phyloP scores from a whole-genome alignment of 495 filamentous ascomycete genomes.

The Trichoderma asperelloides region DNA sequence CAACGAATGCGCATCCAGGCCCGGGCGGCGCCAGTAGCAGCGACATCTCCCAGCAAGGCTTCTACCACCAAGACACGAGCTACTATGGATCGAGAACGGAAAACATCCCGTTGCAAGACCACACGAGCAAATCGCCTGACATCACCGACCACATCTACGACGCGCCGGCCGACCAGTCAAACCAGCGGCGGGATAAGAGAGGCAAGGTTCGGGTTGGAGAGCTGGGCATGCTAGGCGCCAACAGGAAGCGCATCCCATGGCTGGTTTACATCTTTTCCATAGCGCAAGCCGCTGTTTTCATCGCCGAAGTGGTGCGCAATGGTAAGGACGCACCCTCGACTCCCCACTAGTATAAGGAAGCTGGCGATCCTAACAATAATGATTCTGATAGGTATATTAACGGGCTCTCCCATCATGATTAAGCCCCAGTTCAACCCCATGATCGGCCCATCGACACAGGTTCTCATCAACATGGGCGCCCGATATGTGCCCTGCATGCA shows the following conservation, averaged over 20 bases:
- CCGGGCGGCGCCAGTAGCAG: conserved; percentile 28
- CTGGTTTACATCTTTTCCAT: conserved; percentile 73
- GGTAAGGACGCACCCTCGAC: conserved; percentile 38
- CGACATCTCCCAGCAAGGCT: conserved; percentile 13
- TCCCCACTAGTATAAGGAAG: neutral
- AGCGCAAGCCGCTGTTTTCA: conserved; percentile 79
- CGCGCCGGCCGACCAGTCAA: conserved; percentile 19
- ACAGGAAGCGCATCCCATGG: conserved; percentile 59
- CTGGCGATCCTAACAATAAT: conserved; percentile 22
- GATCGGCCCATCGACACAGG: conserved; percentile 84
- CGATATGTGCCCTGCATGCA: conserved; percentile 94
- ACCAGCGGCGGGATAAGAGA: conserved; percentile 19
- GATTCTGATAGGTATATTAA: conserved; percentile 38
- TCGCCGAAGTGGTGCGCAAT: conserved; percentile 76
- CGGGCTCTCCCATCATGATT: conserved; percentile 72
- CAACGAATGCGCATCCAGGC: conserved; percentile 32
- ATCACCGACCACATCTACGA: conserved; percentile 46
- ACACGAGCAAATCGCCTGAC: conserved; percentile 28
- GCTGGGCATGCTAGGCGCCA: conserved; percentile 38
- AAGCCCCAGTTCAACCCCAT: conserved; percentile 87
- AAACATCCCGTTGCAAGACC: conserved; percentile 57
- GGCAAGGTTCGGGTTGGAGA: conserved; percentile 34
- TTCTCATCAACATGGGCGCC: conserved; percentile 95
- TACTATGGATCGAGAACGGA: conserved; percentile 51
- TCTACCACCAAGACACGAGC: conserved; percentile 39